These are phyloP conservation scores for Patellifolia procumbens DNA, from an alignment of 179 eudicot species.

Conservation along the genomic window DNA sequence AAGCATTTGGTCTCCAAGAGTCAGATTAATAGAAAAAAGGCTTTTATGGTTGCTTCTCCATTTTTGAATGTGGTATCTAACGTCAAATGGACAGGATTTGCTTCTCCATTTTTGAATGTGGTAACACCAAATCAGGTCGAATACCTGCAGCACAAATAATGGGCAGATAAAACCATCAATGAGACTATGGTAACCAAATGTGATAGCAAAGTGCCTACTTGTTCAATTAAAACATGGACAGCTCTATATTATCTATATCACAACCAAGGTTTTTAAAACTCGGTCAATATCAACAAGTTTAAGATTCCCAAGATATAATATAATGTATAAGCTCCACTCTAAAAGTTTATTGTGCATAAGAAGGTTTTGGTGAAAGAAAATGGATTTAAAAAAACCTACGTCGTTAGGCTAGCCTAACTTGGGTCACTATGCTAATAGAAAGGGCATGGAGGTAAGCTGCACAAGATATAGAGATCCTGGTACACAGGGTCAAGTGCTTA, in stretches of 20 bases:
- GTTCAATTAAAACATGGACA: neutral
- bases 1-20: slow-evolving; percentile 86
- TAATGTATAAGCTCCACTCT: neutral
- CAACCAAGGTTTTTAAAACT: neutral
- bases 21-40: slow-evolving; percentile 67
- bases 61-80: slow-evolving; percentile 79
- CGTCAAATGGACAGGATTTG: slow-evolving; percentile 76
- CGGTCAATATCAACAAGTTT: no score
- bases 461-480: neutral
- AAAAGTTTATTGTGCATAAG: neutral
- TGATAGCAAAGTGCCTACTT: neutral
- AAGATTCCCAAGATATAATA: neutral
- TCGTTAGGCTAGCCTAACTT: neutral
- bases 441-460: neutral
- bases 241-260: neutral
- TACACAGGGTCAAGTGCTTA: neutral
- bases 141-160: slow-evolving; percentile 52
- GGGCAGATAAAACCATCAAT: neutral
- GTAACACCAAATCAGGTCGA: slow-evolving; percentile 95
- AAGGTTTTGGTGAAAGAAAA: neutral
- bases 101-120: no score
- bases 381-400: neutral
- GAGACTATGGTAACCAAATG: no score
- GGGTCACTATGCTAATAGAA: neutral
- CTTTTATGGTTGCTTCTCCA: slow-evolving; percentile 78